These are phyloP conservation scores for Primulina eburnea DNA, from an alignment of 257 asterid species.

Conservation along the genomic window DNA sequence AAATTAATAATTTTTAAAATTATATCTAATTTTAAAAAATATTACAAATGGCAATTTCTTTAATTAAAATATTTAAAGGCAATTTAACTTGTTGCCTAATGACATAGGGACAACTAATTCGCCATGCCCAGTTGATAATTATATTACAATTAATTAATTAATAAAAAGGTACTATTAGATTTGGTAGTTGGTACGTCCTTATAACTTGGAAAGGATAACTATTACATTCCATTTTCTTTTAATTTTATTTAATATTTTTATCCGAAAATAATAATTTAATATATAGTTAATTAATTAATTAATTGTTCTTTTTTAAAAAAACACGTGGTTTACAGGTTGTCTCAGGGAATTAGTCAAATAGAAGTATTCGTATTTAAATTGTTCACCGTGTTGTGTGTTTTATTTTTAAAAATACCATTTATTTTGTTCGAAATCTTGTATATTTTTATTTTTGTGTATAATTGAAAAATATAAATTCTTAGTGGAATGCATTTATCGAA, in stretches of 20 bases:
- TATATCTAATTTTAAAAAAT: no score
- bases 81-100: neutral
- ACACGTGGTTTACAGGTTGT: slow-evolving; percentile 31
- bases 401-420: no score
- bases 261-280: no score
- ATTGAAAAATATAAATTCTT: no score
- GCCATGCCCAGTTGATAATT: neutral
- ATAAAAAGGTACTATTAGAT: neutral
- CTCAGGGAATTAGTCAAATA: neutral
- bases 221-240: neutral
- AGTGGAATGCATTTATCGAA: no score
- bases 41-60: no score
- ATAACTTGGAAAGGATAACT: neutral
- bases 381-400: no score
- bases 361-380: no score
- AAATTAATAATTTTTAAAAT: no score
- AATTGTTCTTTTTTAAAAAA: neutral
- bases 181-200: neutral
- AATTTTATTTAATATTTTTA: neutral
- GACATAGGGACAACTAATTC: neutral
- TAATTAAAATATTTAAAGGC: neutral
- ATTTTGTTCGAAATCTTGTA: no score
- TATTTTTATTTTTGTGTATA: no score
- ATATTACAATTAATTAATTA: neutral
- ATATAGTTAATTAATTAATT: no score